Base-by-base conservation (phyloP, 179 eudicot genomes). In the Vitellaria paradoxa region DNA sequence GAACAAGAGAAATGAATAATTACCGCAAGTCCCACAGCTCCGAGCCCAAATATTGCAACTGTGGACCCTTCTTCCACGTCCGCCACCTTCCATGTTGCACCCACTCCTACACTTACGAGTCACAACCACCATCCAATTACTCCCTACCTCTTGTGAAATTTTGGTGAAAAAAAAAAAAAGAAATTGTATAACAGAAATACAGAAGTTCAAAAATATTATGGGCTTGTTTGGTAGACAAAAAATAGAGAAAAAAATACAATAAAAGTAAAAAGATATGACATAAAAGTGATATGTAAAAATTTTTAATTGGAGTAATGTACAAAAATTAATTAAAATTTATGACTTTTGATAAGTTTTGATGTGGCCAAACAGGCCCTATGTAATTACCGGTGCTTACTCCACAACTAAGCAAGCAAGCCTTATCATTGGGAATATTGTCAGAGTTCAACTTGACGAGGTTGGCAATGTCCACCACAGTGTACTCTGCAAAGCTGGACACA, bases 1-100 rank as follows among this genome's bases (percentile, higher is more conserved):
- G n/a, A n/a, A n/a, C 5, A 6, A 55, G 9, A 62, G 42, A 12
- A 60, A 26, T 14, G 26, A 30, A 49, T 46, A n/a, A 18, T 65
- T 76, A 86, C 89, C 82, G 87, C 89, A 21, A 86, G 85, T 24
- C 89, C 89, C 68, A 86, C 86, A 7, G 89, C 76, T 60, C 89
- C 89, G 53, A 86, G 81, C n/a, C 89, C 89, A 20, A 86, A 84
- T 13, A 86, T 83, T 13, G 83, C 89, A 17, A 86, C 87, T 1
- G 81, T 86, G 65, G 87, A 82, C 18, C 87, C 89, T 40, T 80
- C 71, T 65, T 86, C 83, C 24, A 82, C 86, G n/a, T 81, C 77
- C 49, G 89, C 89, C 52, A 79, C 68, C 73, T 84, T 86, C 77
- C 77, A 75, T 46, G 78, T 87, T 59, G 89, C 87, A 11, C 87